Base-by-base conservation (phyloP, 1,284 basidiomycete species). In the Tilletia horrida region DNA sequence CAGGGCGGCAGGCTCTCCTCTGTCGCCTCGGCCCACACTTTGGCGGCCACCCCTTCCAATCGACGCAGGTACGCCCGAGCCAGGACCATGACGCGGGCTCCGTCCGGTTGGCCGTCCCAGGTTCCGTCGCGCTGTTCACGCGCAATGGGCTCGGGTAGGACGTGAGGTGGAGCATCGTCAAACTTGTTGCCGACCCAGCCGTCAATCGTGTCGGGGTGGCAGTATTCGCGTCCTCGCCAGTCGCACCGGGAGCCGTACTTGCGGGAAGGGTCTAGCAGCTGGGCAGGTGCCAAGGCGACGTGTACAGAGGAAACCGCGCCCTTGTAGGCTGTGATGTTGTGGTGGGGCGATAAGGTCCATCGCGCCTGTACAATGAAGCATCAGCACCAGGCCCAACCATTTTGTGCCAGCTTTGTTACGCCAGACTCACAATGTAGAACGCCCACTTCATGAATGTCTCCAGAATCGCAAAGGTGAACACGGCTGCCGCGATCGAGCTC, bases 401-500 rank as follows among this genome's bases (percentile, higher is more conserved):
- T 45, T 45, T 23, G 14, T n/a, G 63, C 35, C n/a, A 35, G 47
- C 47, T 14, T 48, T 48, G n/a, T 25, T 23, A 4, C 18, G 4
- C n/a, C n/a, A n/a, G 7, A 65, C 70, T 59, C 64, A 68, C 77
- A 23, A 81, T 23, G 61, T 81, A 81, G 66, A 81, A 81, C 43
- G 70, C 74, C 11, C 71, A 59, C 35, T 74, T 71, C 69, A 81
- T 80, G 42, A 73, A 68, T 16, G 69, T 47, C 25, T 73, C 69
- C 57, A 79, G 66, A 61, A 75, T 3, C 9, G 55, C 70, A 14
- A 68, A 66, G 18, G 74, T 74, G 21, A 81, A 75, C 27, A 77
- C 77, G 21, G 75, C 78, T 35, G 75, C 72, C 64, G 82, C 79
- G 70, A 82, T 82, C 55, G 75, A 78, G 21, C 74, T 81, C 8